These are phyloP conservation scores for Amanita molliuscula DNA, from an alignment of 768 basidiomycete genomes.

Conservation along the genomic window DNA sequence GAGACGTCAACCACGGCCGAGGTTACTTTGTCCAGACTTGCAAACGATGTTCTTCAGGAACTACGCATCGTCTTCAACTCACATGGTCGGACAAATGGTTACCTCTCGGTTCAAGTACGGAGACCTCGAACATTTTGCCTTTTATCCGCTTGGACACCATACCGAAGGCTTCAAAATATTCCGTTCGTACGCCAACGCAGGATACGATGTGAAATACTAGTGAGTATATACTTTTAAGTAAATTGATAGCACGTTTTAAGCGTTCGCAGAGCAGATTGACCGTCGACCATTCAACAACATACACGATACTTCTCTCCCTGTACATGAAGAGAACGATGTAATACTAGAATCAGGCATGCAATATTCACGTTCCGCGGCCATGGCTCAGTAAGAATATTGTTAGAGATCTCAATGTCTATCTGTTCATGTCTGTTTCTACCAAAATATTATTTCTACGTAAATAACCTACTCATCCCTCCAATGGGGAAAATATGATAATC, in stretches of 20 bases:
- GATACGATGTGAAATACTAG: not conserved
- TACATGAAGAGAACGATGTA: no score
- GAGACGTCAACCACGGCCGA: not conserved
- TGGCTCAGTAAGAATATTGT: no score
- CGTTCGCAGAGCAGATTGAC: not conserved
- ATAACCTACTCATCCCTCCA: not conserved
- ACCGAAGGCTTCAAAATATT: not conserved
- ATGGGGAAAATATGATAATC: no score
- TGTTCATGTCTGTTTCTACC: no score
- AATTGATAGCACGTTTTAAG: not conserved
- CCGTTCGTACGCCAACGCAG: not conserved
- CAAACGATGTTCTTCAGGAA: not conserved
- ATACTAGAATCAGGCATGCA: no score
- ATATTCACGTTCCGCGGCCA: no score
- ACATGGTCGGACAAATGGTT: not conserved
- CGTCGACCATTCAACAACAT: no score
- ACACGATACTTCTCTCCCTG: no score
- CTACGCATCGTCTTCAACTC: not conserved
- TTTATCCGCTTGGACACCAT: not conserved
- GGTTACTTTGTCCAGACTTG: not conserved
- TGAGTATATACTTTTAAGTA: not conserved
- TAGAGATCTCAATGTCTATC: no score
- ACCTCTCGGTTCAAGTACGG: not conserved
- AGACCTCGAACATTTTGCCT: not conserved
- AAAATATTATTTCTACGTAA: not conserved